Base-by-base conservation (phyloP, 306 rosid genomes). In the Trifolium dubium region DNA sequence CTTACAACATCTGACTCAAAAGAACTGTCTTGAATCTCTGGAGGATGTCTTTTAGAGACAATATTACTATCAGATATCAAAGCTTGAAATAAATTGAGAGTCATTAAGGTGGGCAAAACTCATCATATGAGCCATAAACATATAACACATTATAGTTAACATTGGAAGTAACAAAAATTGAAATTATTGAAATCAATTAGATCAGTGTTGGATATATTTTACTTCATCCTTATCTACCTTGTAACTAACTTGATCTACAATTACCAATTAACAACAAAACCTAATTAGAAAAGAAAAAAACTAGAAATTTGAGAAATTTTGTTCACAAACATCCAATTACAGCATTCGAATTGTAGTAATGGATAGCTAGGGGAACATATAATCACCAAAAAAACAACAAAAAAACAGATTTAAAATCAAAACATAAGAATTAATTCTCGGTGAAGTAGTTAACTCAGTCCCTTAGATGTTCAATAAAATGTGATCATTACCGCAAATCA, bases 401-500 rank as follows among this genome's bases (percentile, higher is more conserved):
- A 23, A 23, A 23, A 23, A 23, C 23, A 23, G 23, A 23, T 3
- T 4, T 9, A 6, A 2, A 28, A 0, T 5, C 0, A 5, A 12
- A 17, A 3, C 13, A 8, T 8, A 4, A 4, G 2, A 6, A 11
- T 34, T 0, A 44, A 53, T 40, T 41, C 28, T 62, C 69, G 77
- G 29, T 51, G 23, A 3, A 23, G 23, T 2, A 15, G 0, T 18
- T 0, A 80, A 86, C 95, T 89, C 95, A 89, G 97, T 83, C 95
- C 97, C 97, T 91, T 91, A 91, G 97, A 91, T 91, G 97, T 91
- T 89, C 88, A 49, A 75, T 71, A 83, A 74, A 9, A 61, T 89
- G 95, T 91, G 92, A 91, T 91, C 95, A 87, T 85, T 0, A 0
- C 88, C 92, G 92, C 90, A 89, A 86, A 69, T 91, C 97, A 89